Evolutionary conservation across 805 yeast genomes (phyloP), one percentile per base, ranked within the genome.

Genomic region (Candida dendrica): DNA sequence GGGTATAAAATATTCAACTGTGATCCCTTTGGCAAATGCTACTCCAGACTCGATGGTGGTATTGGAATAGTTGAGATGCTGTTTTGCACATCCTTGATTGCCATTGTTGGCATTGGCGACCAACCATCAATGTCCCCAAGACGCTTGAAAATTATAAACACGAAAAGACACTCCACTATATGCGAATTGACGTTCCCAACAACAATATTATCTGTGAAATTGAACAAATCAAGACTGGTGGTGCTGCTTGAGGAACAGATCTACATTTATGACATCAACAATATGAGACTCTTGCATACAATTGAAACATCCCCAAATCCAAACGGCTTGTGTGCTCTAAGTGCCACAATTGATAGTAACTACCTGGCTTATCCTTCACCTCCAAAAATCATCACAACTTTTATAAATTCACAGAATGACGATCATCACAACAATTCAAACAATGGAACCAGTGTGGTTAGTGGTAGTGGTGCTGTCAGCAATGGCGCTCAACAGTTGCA

Each of bases 361-460:
- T 77, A 67, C 42, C 61, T 84, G 46, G 89, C 85, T 0, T 84
- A 84, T 53, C 90, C 91, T 0, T 80, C 87, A 3, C 89, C 90
- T 0, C 89, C 87, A 15, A 80, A 76, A 50, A 66, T 72, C 6
- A 49, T 59, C 2, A 51, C 56, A 59, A 69, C 46, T 45, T 16
- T 36, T 24, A 34, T 33, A 18, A 31, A 18, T 35, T 41, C 40
- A 10, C 31, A 18, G 37, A 35, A 27, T 32, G 17, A 19, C 5
- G 10, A 39, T 30, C 37, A 37, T 17, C 4, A 38, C 34, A 15
- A 26, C 4, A 24, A 36, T 30, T 30, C 34, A 31, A 29, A 30
- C 32, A 36, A 15, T 14, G 36, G 32, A 20, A 37, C 13, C 18
- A 39, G 18, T 27, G 31, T 20, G 18, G 64, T 61, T 47, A 63